These are phyloP conservation scores for Trichoderma orchidacearum DNA, from an alignment of 495 filamentous ascomycete genomes.

Conservation along the genomic window DNA sequence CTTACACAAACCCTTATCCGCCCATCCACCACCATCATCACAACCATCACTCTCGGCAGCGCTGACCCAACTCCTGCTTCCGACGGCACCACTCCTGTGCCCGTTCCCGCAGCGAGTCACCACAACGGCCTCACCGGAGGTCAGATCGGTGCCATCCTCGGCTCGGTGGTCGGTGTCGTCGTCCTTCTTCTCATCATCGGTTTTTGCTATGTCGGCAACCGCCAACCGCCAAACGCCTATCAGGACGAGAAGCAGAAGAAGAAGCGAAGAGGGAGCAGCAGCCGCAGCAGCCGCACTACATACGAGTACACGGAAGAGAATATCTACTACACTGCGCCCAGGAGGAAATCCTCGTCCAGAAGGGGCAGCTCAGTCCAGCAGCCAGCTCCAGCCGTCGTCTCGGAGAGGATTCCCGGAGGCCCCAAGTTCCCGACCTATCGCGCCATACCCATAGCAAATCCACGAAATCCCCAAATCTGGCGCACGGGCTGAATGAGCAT, in stretches of 20 bases:
- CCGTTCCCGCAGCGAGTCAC: not conserved
- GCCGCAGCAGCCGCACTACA: not conserved
- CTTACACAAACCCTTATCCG: not conserved
- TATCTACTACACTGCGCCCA: not conserved
- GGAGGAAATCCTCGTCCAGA: not conserved
- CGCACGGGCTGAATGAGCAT: not conserved
- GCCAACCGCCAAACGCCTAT: not conserved
- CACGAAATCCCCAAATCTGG: not conserved
- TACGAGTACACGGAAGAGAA: not conserved
- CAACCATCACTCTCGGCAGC: not conserved
- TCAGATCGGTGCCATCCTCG: not conserved
- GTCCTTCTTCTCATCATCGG: not conserved
- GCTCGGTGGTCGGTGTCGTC: not conserved
- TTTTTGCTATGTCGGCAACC: not conserved
- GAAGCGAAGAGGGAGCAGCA: not conserved
- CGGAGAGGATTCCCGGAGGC: constrained; percentile 1
- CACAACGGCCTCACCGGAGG: not conserved
- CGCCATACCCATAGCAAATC: constrained; percentile 2
- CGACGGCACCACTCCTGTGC: not conserved
- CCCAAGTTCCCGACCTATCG: not conserved
- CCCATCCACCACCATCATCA: not conserved
- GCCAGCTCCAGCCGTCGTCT: not conserved
- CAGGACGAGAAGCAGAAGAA: not conserved
- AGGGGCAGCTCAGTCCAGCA: not conserved
- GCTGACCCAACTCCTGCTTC: not conserved